These are phyloP conservation scores for Elaeagnus macrophylla DNA, from an alignment of 306 rosid species.

Conservation along the genomic window DNA sequence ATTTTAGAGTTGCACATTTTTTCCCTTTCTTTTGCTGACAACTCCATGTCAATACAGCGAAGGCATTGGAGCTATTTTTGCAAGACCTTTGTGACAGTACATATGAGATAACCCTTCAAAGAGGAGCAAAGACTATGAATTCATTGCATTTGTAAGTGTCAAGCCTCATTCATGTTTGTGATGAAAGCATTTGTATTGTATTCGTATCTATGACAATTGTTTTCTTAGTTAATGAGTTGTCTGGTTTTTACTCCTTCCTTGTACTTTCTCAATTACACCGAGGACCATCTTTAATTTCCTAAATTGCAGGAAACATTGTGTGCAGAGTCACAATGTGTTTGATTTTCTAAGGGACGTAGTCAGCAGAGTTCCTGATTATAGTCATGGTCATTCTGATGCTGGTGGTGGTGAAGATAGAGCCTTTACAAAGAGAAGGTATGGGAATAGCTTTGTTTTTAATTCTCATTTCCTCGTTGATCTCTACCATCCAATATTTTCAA, in stretches of 20 bases:
- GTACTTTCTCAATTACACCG: constrained; percentile 1
- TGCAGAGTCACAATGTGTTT: constrained; percentile 84
- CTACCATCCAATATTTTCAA: not conserved
- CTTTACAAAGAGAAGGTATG: constrained; percentile 66
- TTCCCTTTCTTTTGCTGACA: constrained; percentile 17
- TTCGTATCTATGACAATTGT: not conserved
- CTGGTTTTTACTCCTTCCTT: not conserved
- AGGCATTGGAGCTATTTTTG: constrained; percentile 85
- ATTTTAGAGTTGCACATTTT: not conserved
- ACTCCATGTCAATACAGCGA: constrained; percentile 44
- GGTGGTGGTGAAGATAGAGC: constrained; percentile 57
- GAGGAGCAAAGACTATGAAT: constrained; percentile 98
- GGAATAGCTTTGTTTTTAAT: not conserved
- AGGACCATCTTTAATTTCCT: constrained; percentile 13
- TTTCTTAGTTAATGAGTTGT: too few relatives aligned
- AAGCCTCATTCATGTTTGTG: not conserved
- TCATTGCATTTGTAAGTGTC: constrained; percentile 85
- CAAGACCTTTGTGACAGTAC: constrained; percentile 98
- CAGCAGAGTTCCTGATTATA: constrained; percentile 85
- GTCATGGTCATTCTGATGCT: constrained; percentile 79
- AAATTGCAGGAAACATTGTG: constrained; percentile 88
- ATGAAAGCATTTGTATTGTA: not conserved
- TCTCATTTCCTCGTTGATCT: constrained; percentile 11
- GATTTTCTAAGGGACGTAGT: constrained; percentile 89
- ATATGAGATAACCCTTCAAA: constrained; percentile 79